Evolutionary conservation across 495 filamentous ascomycete genomes (phyloP).

Genomic region (Trichoderma orchidacearum): DNA sequence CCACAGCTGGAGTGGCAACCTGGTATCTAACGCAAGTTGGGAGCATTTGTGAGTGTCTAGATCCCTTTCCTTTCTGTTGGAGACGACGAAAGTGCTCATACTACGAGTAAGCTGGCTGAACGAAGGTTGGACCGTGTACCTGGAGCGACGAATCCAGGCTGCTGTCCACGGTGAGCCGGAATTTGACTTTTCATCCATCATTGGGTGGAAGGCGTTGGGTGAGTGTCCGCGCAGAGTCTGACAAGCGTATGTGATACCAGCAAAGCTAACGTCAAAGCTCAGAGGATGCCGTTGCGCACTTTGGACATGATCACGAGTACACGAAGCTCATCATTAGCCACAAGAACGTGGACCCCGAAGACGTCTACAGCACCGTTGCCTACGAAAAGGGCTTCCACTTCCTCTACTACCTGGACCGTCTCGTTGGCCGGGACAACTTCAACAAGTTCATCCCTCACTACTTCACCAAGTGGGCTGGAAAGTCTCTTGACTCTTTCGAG

Average conservation of each 20-base stretch:
- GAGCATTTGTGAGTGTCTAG: conserved; percentile 70
- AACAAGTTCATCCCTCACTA: conserved; percentile 93
- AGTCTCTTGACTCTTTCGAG: conserved; percentile 81
- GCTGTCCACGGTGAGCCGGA: conserved; percentile 64
- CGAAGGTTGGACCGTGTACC: conserved; percentile 90
- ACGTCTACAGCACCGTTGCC: conserved; percentile 81
- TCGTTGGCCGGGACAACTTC: conserved; percentile 75
- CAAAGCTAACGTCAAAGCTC: conserved; percentile 6
- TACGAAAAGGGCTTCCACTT: conserved; percentile 52
- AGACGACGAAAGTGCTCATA: background rate
- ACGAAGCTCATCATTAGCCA: conserved; percentile 80
- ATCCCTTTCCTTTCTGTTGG: background rate
- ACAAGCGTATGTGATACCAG: conserved; percentile 15
- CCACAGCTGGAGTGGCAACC: conserved; percentile 88
- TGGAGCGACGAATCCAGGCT: conserved; percentile 66
- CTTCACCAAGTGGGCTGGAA: conserved; percentile 65
- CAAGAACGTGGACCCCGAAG: conserved; percentile 85
- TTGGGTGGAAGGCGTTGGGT: conserved; percentile 56
- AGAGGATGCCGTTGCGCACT: conserved; percentile 63
- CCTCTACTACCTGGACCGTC: conserved; percentile 69
- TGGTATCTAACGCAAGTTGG: conserved; percentile 84
- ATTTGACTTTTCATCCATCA: conserved; percentile 86
- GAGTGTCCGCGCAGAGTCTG: conserved; percentile 4
- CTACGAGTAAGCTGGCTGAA: conserved; percentile 57
- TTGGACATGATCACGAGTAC: conserved; percentile 74